Base-by-base conservation (phyloP, 179 eudicot species). In the Corrigiola litoralis region DNA sequence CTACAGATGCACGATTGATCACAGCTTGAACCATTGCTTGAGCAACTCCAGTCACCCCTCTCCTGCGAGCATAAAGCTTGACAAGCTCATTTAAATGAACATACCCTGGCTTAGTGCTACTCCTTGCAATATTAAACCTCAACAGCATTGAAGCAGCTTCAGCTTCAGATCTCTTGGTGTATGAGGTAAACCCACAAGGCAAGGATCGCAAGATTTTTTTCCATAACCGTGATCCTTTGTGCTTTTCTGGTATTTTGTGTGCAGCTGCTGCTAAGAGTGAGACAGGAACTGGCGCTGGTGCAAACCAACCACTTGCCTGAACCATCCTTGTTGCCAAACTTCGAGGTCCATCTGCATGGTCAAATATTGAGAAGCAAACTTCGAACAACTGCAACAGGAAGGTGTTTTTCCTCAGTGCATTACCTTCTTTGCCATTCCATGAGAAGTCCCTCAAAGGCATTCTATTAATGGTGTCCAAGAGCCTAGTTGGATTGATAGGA, bases 291-390 rank as follows among this genome's bases (percentile, higher is more conserved):
- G 92, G 79, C 50, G 87, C 83, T 0, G 97, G 97, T 7, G 97
- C 97, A 65, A 91, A 95, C 95, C 96, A 95, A 36, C 97, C 95
- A 68, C 96, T 88, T 10, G 95, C 94, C 14, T 82, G 91, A 37
- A 87, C 95, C 99, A 95, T 95, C 71, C 97, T 69, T 14, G 92
- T 88, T 29, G 99, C 96, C 64, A 95, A 69, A 60, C 96, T 88
- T 53, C 86, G 78, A 0, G 96, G 92, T 17, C 92, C 88, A 73
- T 91, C 97, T 1, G 97, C 91, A 70, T 90, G 96, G 72, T 91
- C 95, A 38, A 95, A 95, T 74, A 95, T 91, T 2, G 97, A 90
- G 80, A 90, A 95, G 72, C 97, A 95, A 61, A 88, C 99, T 79
- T 95, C 99, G 41, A 95, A 75, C 61, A 95, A 84, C 66, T 91